phyloP scores from a whole-genome alignment of 306 rosid species.

The Abrus precatorius region DNA sequence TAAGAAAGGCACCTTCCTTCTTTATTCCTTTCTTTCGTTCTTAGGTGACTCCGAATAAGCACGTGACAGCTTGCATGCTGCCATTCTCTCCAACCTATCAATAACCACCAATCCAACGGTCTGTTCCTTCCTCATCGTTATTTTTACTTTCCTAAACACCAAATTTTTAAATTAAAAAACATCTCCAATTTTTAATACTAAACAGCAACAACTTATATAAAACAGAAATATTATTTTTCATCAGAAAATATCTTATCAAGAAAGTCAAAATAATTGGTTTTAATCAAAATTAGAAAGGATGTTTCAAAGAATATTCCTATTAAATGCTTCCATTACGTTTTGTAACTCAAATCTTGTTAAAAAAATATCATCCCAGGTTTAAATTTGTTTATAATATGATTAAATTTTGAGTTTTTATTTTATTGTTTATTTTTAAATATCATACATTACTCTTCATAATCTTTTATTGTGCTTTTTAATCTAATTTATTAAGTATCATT shows the following conservation, averaged over 20 bases:
- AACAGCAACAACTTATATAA: not conserved
- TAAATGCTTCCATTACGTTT: not conserved
- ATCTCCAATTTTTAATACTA: not conserved
- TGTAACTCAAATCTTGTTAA: not conserved
- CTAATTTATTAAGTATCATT: too few relatives aligned
- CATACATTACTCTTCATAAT: too few relatives aligned
- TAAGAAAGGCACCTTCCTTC: constrained; percentile 39
- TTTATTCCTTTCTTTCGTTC: not conserved
- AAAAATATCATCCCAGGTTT: too few relatives aligned
- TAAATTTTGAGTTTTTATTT: too few relatives aligned
- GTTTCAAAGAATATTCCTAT: constrained; percentile 36
- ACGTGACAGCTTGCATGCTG: constrained; percentile 51
- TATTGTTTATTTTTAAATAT: too few relatives aligned
- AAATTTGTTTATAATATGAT: too few relatives aligned
- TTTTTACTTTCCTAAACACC: not conserved
- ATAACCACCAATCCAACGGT: constrained; percentile 56
- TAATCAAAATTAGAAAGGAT: not conserved
- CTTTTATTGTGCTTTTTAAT: too few relatives aligned
- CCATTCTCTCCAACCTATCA: constrained; percentile 34
- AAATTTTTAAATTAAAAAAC: not conserved
- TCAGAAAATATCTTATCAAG: not conserved
- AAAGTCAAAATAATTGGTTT: not conserved
- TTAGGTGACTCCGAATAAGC: constrained; percentile 2
- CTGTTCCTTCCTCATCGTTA: not conserved
- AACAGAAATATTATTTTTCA: not conserved